These are phyloP conservation scores for Talaromyces sp. DNA, from an alignment of 2,329 filamentous ascomycete genomes.

Conservation along the genomic window DNA sequence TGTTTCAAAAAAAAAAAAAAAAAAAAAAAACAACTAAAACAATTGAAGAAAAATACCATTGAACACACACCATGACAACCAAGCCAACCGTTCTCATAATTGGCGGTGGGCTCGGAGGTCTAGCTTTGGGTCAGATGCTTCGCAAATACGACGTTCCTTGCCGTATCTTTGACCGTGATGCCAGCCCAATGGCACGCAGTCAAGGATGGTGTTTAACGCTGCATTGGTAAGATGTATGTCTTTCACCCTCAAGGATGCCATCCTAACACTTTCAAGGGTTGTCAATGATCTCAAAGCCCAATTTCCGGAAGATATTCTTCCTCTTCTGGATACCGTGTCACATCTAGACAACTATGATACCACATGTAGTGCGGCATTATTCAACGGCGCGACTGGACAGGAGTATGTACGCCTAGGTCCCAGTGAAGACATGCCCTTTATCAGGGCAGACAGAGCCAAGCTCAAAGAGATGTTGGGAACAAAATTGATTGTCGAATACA, in stretches of 20 bases:
- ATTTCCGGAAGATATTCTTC: neutral
- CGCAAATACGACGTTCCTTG: slow-evolving; percentile 2
- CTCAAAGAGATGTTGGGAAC: neutral
- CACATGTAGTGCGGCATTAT: neutral
- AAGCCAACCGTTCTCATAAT: slow-evolving; percentile 3
- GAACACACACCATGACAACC: neutral
- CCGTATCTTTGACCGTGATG: slow-evolving; percentile 10
- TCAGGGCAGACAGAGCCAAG: neutral
- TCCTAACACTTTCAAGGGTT: neutral
- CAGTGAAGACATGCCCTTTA: neutral
- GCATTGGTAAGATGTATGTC: slow-evolving; percentile 3
- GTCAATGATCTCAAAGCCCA: neutral
- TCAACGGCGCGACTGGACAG: neutral
- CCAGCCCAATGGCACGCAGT: neutral
- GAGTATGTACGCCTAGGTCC: neutral
- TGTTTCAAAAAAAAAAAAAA: neutral
- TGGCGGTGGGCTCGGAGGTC: slow-evolving; percentile 9
- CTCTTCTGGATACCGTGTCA: neutral
- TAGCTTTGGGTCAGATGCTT: slow-evolving; percentile 11
- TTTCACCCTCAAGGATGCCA: neutral
- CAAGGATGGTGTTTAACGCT: slow-evolving; percentile 10
- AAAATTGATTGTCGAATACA: neutral
- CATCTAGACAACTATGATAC: neutral
- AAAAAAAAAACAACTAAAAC: neutral
- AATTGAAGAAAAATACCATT: neutral